These are phyloP conservation scores for Colletotrichum sp. DNA, from an alignment of 2,329 filamentous ascomycete species.

Conservation along the genomic window DNA sequence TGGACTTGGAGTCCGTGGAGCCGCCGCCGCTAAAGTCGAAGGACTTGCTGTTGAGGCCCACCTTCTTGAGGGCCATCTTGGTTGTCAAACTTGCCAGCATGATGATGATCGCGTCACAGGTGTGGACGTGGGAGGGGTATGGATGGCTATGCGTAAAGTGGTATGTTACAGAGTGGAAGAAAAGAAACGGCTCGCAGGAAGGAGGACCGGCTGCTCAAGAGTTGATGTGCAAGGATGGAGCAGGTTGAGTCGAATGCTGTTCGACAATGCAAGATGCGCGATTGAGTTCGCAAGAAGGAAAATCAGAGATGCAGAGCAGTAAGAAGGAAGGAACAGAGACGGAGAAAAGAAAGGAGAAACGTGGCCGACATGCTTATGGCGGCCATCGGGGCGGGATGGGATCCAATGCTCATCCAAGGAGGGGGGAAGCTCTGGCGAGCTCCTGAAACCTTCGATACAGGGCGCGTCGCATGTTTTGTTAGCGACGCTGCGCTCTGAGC, in stretches of 20 bases:
- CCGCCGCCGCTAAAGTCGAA: conserved; percentile 43
- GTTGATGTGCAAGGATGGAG: conserved; percentile 8
- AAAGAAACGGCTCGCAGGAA: not conserved
- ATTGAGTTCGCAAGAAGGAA: not conserved
- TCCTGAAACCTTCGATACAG: conserved; percentile 30
- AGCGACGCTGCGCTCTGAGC: conserved; percentile 9
- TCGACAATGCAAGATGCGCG: not conserved
- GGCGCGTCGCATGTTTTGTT: conserved; percentile 29
- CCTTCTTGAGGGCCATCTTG: conserved; percentile 63
- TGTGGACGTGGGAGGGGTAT: not conserved
- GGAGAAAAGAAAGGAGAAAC: not conserved
- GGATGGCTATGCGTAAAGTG: not conserved
- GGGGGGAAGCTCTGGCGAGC: not conserved
- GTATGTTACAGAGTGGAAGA: not conserved
- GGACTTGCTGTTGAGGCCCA: conserved; percentile 56
- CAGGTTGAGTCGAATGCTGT: not conserved
- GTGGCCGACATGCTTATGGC: conserved; percentile 6
- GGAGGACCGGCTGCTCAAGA: not conserved
- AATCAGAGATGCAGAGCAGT: not conserved
- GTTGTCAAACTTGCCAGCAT: conserved; percentile 64
- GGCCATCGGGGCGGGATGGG: not conserved
- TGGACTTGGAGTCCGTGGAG: conserved; percentile 35
- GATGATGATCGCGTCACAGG: conserved; percentile 22
- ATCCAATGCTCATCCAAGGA: not conserved
- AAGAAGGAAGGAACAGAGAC: not conserved